Base-by-base conservation (phyloP, 257 asterid species). In the Rhazya stricta region DNA sequence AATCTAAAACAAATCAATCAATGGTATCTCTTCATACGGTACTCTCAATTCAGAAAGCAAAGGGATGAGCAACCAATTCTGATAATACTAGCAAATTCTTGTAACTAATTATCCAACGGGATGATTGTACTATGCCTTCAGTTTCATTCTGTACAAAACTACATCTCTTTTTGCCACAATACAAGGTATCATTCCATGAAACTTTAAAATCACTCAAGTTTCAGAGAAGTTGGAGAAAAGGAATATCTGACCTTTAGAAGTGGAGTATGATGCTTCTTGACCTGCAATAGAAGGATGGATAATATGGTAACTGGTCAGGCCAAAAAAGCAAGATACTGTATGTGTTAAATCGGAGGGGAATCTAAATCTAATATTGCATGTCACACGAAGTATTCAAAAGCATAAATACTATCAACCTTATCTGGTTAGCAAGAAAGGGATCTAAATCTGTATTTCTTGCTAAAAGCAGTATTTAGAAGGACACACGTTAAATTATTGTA, bases 201-300 rank as follows among this genome's bases (percentile, higher is more conserved):
- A 53, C 27, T 5, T 18, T 54, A 54, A 1, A 54, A 23, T 21
- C 36, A 9, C 39, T 3, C 19, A 58, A 58, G 11, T 57, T 29
- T 27, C 39, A 3, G 19, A 27, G 36, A 54, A 23, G 25, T 25
- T 25, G 65, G 65, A 56, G 62, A 0, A 11, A 29, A 60, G 39
- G 42, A 32, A 69, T 69, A 9, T 43, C 43, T 4, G 46, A 69
- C 61, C 61, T 69, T 46, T 11, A 46, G 42, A 46, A 69, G 74
- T 13, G 74, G 42, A 39, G 56, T 68, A 68, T 68, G 73, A 19
- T 56, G 34, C 54, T 68, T 68, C 73, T 68, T 68, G 56, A 68
- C 73, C 73, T 68, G 73, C 54, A 41, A 68, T 19, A 67, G 37
- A 11, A 58, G 37, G 57, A 12, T 16, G 58, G 9, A 29, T 29